Evolutionary conservation across 1,284 basidiomycete genomes (phyloP), one percentile per base, ranked within the genome.

Genomic region (Austropuccinia psidii): DNA sequence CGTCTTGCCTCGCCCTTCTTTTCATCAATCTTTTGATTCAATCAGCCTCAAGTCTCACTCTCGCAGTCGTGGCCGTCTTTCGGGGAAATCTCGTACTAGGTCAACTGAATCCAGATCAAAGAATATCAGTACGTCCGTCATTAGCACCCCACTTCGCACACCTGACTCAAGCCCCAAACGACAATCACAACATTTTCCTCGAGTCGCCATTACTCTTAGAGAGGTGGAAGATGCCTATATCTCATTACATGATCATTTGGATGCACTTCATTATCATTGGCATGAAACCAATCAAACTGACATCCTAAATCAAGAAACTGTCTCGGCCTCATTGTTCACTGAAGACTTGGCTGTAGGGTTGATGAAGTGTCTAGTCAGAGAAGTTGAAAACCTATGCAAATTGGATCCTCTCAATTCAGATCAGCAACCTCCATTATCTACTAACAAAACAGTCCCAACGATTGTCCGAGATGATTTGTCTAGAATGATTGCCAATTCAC

Each of bases 181-280:
- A 19, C 45, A 49, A n/a, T 31, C 39, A 31, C 45, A 61, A n/a
- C 19, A 54, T 8, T 37, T 61, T 24, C 57, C 68, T 7, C 29
- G 41, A 41, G 55, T 60, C 19, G 45, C 57, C 1, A 70, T 70
- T 27, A 70, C 68, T 15, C 57, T 70, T n/a, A 70, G 68, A 61
- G 68, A 70, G 27, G 68, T 70, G 15, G 68, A 70, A 60, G 68
- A 70, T 24, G 55, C 68, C 9, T 70, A 70, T 27, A 49, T 70
- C 24, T 70, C 55, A n/a, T n/a, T 70, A 21, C 57, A 70, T 52
- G 41, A 60, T 27, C 39, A 70, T 52, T 45, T 70, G 1, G 54
- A 43, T 21, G 43, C 45, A 31, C 55, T 70, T 15, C 0, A 47
- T 7, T 47, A 37, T 19, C 45, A 61, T 52, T 70, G 68, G 68